phyloP scores from a whole-genome alignment of 2,329 filamentous ascomycete species.

The Aspergillus uvarum region DNA sequence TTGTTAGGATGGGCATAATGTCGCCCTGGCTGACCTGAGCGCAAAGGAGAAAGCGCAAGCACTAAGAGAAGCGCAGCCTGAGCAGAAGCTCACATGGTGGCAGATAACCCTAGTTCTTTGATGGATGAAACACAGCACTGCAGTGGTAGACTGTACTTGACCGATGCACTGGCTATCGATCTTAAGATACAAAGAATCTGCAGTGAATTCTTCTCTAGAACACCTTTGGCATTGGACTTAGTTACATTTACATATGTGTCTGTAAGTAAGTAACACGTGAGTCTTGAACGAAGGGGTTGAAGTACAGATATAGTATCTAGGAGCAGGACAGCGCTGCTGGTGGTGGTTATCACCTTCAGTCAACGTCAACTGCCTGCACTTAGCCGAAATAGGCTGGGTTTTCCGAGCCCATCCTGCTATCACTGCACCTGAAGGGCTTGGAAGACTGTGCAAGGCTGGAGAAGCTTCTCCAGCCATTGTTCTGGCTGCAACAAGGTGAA shows the following conservation, averaged over 20 bases:
- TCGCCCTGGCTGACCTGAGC: neutral
- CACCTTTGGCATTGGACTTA: neutral
- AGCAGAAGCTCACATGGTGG: neutral
- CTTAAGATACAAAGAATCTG: neutral
- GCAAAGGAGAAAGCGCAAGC: neutral
- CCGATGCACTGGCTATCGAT: neutral
- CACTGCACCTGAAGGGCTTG: neutral
- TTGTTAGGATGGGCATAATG: neutral
- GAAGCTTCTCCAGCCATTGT: too few species aligned
- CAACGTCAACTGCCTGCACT: neutral
- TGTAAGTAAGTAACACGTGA: neutral
- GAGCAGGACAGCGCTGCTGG: neutral
- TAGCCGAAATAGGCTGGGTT: neutral
- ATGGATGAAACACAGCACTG: neutral
- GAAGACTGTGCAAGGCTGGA: neutral
- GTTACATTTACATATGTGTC: neutral
- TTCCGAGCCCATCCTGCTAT: neutral
- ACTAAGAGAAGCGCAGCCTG: neutral
- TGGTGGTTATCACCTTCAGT: neutral
- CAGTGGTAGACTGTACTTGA: neutral
- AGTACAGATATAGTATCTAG: neutral
- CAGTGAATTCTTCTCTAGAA: neutral
- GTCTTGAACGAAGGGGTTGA: neutral
- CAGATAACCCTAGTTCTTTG: neutral
- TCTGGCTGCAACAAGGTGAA: neutral